These are phyloP conservation scores for Parathielavia hyrcaniae DNA, from an alignment of 495 filamentous ascomycete genomes.

Conservation along the genomic window DNA sequence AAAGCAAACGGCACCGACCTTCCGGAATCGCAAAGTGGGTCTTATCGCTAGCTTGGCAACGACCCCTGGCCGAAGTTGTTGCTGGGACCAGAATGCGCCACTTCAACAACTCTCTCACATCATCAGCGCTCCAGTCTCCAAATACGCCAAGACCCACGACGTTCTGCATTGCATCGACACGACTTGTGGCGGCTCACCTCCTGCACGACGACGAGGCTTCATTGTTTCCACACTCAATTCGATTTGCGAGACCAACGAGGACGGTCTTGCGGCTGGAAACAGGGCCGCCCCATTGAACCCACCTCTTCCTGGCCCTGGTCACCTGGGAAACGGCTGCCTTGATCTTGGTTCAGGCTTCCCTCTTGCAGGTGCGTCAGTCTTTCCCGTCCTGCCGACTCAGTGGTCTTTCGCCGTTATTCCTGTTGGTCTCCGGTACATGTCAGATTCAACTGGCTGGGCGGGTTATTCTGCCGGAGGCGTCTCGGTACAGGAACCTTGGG, in stretches of 20 bases:
- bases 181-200: constrained; percentile 17
- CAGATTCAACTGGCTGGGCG: neutral
- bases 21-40: no score
- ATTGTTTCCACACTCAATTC: neutral
- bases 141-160: constrained; percentile 11
- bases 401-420: neutral
- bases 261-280: neutral
- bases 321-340: constrained; percentile 11
- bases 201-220: neutral
- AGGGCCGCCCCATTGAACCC: neutral
- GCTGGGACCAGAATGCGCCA: constrained; percentile 7
- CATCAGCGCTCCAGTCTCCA: constrained; percentile 3
- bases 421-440: neutral
- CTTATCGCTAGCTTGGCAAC: neutral
- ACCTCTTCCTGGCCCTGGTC: neutral
- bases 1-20: no score
- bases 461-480: neutral
- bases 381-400: constrained; percentile 3
- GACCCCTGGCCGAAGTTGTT: constrained; percentile 4
- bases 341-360: constrained; percentile 6
- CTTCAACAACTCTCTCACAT: constrained; percentile 6
- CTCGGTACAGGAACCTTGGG: no score
- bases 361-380: constrained; percentile 19
- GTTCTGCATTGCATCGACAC: constrained; percentile 14
- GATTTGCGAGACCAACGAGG: neutral